Evolutionary conservation across 164 flowering plant species (phyloP), one percentile per base, ranked within the genome.

Genomic region (Vitis labrusca): DNA sequence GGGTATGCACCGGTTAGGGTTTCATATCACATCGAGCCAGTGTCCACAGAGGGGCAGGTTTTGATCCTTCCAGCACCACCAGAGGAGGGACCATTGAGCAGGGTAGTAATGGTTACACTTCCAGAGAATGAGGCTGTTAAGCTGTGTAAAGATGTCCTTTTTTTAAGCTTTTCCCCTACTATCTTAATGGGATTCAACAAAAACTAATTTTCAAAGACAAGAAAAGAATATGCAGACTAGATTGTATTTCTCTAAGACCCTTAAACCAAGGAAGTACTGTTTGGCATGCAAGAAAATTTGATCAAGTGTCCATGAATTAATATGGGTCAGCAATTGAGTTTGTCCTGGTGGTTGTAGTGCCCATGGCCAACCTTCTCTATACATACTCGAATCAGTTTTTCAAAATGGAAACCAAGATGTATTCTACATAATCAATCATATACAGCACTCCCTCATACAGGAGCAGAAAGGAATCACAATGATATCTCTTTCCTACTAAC

Each of bases 91-190:
- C 72, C 79, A 3, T 55, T 80, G 70, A 77, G 88, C 61, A 72
- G 92, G 70, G 74, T 83, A 60, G 92, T 72, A 16, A 83, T 83
- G 88, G 84, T 88, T 16, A 87, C 91, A 14, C 82, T 91, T 14
- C 78, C 81, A 1, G 70, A 71, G 61, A 78, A 78, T 61, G 83
- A 87, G 72, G 73, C 61, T 55, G 63, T 17, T 9, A 81, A 69
- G 74, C 72, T 90, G 3, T 76, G 81, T 66, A 78, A 80, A 29
- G 87, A 87, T 64, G 67, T 67, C 19, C 64, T 73, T 11, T 55
- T 90, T 12, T 63, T 64, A 23, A 49, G 68, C 7, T 80, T 85
- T 50, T 72, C 78, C 56, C 89, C 91, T 15, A 77, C 79, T 16
- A 65, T 88, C 14, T 37, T 80, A 10, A 85, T 86, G 94, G 83